These are phyloP conservation scores for Scheffersomyces ergatensis DNA, from an alignment of 805 yeast species.

Conservation along the genomic window DNA sequence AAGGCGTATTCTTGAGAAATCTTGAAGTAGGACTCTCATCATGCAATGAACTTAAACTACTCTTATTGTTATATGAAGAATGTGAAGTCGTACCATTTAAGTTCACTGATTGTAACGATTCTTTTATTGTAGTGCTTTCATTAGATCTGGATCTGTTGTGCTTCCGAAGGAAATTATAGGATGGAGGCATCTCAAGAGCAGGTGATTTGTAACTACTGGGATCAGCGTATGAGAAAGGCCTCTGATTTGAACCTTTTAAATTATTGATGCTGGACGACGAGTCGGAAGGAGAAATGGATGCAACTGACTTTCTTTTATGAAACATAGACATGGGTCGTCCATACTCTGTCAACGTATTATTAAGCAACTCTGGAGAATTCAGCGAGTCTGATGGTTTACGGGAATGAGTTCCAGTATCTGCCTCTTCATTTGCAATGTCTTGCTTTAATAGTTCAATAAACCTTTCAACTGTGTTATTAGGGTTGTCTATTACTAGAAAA, in stretches of 20 bases:
- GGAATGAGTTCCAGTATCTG: background rate
- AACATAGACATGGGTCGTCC: background rate
- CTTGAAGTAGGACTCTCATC: background rate
- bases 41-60: background rate
- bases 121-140: constrained; percentile 9
- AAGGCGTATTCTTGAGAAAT: background rate
- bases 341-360: background rate
- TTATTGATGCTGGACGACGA: constrained; percentile 3
- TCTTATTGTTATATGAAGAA: background rate
- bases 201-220: constrained; percentile 19
- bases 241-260: constrained; percentile 15
- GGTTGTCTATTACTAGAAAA: constrained; percentile 37
- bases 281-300: constrained; percentile 12
- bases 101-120: background rate
- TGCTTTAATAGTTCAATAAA: constrained; percentile 19
- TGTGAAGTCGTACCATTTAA: background rate
- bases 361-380: constrained; percentile 8
- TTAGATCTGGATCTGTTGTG: constrained; percentile 54
- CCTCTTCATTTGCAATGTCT: constrained; percentile 9
- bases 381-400: constrained; percentile 12
- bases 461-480: constrained; percentile 54
- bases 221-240: constrained; percentile 40
- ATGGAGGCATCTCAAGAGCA: constrained; percentile 13
- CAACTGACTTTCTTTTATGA: constrained; percentile 10
- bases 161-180: constrained; percentile 50